Evolutionary conservation across 75 land plant genomes (phyloP).

Genomic region (Isoetes taiwanensis): DNA sequence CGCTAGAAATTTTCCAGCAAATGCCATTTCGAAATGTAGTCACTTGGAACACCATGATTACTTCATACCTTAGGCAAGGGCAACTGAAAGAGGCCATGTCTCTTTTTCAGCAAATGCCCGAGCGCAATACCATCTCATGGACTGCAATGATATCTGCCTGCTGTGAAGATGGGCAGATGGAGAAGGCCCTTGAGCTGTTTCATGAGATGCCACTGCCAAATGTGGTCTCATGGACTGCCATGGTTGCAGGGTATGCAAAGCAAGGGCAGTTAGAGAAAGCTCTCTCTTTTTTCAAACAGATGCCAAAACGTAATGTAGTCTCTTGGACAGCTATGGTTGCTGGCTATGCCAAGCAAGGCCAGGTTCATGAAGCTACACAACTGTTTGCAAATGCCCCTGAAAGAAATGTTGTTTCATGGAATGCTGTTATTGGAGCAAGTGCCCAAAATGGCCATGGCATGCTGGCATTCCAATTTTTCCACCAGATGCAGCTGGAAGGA

Average conservation of each 20-base stretch:
- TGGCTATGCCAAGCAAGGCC: too few relatives aligned
- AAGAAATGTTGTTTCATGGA: too few relatives aligned
- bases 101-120: slow-evolving; percentile 21
- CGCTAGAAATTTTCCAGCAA: slow-evolving; percentile 20
- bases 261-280: too few relatives aligned
- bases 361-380: too few relatives aligned
- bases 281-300: too few relatives aligned
- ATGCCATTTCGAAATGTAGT: slow-evolving; percentile 15
- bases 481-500: too few relatives aligned
- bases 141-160: slow-evolving; percentile 36
- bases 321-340: too few relatives aligned
- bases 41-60: slow-evolving; percentile 33
- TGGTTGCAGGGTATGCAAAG: neutral
- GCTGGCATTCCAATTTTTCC: too few relatives aligned
- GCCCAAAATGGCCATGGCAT: too few relatives aligned
- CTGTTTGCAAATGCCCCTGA: too few relatives aligned
- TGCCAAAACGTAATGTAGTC: too few relatives aligned
- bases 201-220: neutral
- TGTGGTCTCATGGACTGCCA: neutral
- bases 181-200: neutral
- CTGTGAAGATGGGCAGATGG: slow-evolving; percentile 17
- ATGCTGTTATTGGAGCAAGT: too few relatives aligned
- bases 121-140: slow-evolving; percentile 35
- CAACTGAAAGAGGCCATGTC: slow-evolving; percentile 23
- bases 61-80: slow-evolving; percentile 34